Conservation (phyloP, 2,329 filamentous ascomycete species). For the Pseudophaeomoniella oleicola region DNA sequence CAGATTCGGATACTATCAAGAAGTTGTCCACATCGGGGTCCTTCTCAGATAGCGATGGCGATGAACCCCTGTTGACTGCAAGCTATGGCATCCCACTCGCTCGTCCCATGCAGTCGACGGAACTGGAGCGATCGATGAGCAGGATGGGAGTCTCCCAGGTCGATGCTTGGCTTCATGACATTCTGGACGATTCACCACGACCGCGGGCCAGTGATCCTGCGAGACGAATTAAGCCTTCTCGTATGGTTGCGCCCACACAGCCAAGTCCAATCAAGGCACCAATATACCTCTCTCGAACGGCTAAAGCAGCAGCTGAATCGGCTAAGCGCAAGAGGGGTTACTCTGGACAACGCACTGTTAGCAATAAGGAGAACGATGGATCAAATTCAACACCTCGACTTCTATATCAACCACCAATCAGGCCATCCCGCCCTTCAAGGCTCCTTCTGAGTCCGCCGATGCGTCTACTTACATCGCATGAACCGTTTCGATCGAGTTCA, state of each 20-base stretch:
- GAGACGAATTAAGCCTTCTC: slow-evolving; percentile 4
- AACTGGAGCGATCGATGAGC: slow-evolving; percentile 9
- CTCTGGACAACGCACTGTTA: slow-evolving; percentile 1
- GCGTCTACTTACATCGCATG: too few species aligned
- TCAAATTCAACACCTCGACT: slow-evolving; percentile 1
- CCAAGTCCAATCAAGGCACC: neutral
- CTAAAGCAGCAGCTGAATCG: slow-evolving; percentile 11
- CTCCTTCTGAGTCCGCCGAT: too few species aligned
- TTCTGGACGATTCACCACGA: slow-evolving; percentile 7
- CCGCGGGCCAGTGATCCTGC: slow-evolving; percentile 1
- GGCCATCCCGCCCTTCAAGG: neutral
- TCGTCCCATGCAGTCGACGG: slow-evolving; percentile 1
- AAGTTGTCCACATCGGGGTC: too few species aligned
- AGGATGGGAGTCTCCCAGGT: slow-evolving; percentile 7
- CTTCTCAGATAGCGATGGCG: neutral
- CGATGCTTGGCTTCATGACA: slow-evolving; percentile 5
- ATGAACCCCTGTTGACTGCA: neutral
- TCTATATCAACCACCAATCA: neutral
- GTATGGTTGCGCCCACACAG: neutral
- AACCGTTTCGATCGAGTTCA: too few species aligned
- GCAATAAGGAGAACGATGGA: neutral
- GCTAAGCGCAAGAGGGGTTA: slow-evolving; percentile 11
- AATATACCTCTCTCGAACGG: slow-evolving; percentile 9
- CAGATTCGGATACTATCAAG: neutral
- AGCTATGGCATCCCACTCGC: neutral